Percentiles rank a stretch among this genome's conserved stretches.
These are phyloP conservation scores for Fusarium sp. DNA, from an alignment of 2,329 filamentous ascomycete genomes.

Conservation along the genomic window DNA sequence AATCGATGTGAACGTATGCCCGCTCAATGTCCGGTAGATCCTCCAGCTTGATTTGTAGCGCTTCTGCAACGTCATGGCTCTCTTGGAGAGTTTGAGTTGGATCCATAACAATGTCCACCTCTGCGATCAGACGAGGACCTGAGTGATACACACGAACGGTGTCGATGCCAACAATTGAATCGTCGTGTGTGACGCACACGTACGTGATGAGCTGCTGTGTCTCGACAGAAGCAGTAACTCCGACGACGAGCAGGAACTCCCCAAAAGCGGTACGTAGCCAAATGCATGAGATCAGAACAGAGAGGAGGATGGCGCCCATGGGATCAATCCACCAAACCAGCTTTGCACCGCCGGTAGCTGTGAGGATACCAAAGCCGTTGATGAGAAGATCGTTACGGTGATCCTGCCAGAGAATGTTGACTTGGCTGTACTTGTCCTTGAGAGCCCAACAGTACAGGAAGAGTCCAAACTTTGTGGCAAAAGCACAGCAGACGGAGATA, in stretches of 20 bases:
- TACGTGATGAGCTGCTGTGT: conserved; percentile 96
- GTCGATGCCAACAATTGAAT: conserved; percentile 86
- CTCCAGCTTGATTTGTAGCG: conserved; percentile 93
- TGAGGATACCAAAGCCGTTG: conserved; percentile 93
- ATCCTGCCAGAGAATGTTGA: conserved; percentile 94
- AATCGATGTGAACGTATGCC: conserved; percentile 97
- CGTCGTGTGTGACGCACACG: conserved; percentile 87
- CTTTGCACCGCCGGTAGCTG: conserved; percentile 90
- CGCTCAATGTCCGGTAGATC: conserved; percentile 91
- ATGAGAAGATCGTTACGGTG: conserved; percentile 98
- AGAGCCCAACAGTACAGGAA: conserved; percentile 95
- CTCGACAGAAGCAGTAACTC: conserved; percentile 85
- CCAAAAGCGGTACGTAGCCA: conserved; percentile 89
- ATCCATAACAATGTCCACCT: conserved; percentile 97
- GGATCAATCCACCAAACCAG: conserved; percentile 96
- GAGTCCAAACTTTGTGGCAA: conserved; percentile 83
- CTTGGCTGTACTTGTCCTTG: conserved; percentile 90
- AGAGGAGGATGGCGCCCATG: conserved; percentile 87
- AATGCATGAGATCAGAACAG: conserved; percentile 79
- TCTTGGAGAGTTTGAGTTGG: conserved; percentile 77
- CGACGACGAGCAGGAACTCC: conserved; percentile 93
- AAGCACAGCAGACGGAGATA: conserved; percentile 86
- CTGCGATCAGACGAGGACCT: conserved; percentile 88
- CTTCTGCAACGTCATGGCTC: conserved; percentile 94
- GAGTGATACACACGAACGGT: conserved; percentile 95